Base-by-base conservation (phyloP, 805 yeast species). In the Jamesozyma spencerorum region DNA sequence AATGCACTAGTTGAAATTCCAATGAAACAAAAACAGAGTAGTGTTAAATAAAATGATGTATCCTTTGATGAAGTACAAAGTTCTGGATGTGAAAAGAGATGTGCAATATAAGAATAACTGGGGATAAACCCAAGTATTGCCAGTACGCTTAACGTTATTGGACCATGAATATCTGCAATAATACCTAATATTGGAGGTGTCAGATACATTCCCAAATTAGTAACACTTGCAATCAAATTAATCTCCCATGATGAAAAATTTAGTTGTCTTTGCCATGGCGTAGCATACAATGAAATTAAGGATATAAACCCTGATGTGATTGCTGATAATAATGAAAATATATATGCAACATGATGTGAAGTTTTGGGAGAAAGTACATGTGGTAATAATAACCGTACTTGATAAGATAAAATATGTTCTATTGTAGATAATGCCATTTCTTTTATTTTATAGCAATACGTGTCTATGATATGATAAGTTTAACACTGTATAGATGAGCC, bases 151-250 rank as follows among this genome's bases (percentile, higher is more conserved):
- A 87, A 58, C 13, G 81, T 55, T 10, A 82, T 82, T 1, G 94
- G 87, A 0, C 95, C 94, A 54, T 81, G 84, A n/a, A 79, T 68
- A 56, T 87, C 96, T 2, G 92, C 87, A 37, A 85, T 62, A 47
- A 82, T 75, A 0, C 97, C 97, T 33, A 87, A 60, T 0, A 81
- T 54, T 0, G 97, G 97, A 5, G 90, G 75, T 8, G 90, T 79
- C 39, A 86, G 58, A 57, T 90, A 92, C 76, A 85, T 77, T 2
- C 97, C 97, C 44, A 83, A 58, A 22, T 83, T 80, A 30, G 85
- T 78, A 18, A 74, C 67, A 22, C 86, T 79, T 4, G 94, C 82
- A 11, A 90, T 77, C 41, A 77, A 60, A 62, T 90, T 92, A 57
- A 77, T 69, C 51, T 77, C 71, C 39, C 84, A 66, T 48, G 85